Base-by-base conservation (phyloP, 495 filamentous ascomycete species). In the Hypoxylon perforatum region DNA sequence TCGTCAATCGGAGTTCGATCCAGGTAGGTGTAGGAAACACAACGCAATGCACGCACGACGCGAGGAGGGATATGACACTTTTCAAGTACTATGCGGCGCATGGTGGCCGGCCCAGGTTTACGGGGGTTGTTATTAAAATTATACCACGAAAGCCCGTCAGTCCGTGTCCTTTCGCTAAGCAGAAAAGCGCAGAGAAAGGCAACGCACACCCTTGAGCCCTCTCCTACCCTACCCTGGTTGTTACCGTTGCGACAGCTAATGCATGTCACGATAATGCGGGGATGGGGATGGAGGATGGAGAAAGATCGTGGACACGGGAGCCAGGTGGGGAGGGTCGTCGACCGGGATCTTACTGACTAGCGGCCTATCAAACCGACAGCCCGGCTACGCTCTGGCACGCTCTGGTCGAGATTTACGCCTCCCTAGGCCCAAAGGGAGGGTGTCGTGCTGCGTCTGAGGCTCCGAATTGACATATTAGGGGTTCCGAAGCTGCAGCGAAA, bases 341-440 rank as follows among this genome's bases (percentile, higher is more conserved):
- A 61, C 66, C 21, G 42, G 65, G 66, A 56, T 57, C 9, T 17
- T 4, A 36, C 50, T 60, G 22, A 47, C 55, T 60, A 61, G 49
- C 55, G 65, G 55, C 60, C 66, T 69, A 64, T 52, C 66, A 69
- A 57, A 61, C 56, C 60, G 66, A 69, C 60, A 64, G 56, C 36
- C 66, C 66, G 51, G 60, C 25, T 57, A 54, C 54, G 25, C 35
- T 5, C 11, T 8, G 36, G 10, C 15, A 39, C 39, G 54, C 50
- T 69, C 59, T 51, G 35, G 23, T 52, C 48, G 23, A 54, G 46
- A 21, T 36, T 30, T 47, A 25, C 10, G 19, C 19, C 47, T 57
- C 42, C 49, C 55, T 41, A 63, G 21, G 11, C 25, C 58, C 54
- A 28, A 68, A 42, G 25, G 30, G 21, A 58, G 19, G 47, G 22